Percentiles rank a stretch among this genome's conserved stretches.
Conservation (phyloP, 2,329 filamentous ascomycete genomes). For the Paracorniculantispora psalliotae region DNA sequence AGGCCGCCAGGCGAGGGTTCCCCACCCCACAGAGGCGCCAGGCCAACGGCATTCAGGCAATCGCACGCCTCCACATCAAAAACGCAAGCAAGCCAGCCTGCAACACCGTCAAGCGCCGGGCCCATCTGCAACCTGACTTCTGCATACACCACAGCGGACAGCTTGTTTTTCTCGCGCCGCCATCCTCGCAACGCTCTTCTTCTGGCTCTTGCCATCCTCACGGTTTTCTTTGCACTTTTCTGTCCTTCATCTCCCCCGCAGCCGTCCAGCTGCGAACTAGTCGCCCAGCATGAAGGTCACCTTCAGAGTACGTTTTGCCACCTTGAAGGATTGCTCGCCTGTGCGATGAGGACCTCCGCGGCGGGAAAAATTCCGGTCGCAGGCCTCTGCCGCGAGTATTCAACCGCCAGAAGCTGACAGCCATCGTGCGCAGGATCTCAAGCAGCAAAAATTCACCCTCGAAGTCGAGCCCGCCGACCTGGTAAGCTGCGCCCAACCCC, state of each 20-base stretch:
- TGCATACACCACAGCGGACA: neutral
- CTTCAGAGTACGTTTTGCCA: conserved; percentile 49
- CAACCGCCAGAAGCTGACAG: neutral
- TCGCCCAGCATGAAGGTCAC: conserved; percentile 63
- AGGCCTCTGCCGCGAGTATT: neutral
- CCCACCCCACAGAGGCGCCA: conserved; percentile 8
- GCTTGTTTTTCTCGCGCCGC: neutral
- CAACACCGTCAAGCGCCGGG: conserved; percentile 5
- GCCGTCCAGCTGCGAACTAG: conserved; percentile 26
- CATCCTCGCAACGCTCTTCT: conserved; percentile 14
- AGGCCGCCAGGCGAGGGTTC: neutral
- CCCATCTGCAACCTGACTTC: neutral
- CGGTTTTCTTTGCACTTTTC: neutral
- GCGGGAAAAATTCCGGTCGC: neutral
- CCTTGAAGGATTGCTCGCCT: neutral
- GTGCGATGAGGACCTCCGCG: neutral
- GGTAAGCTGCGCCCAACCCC: conserved; percentile 56
- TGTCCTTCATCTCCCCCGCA: conserved; percentile 5
- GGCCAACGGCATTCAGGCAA: conserved; percentile 9
- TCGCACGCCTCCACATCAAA: conserved; percentile 13
- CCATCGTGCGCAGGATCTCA: conserved; percentile 67
- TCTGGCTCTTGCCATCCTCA: neutral
- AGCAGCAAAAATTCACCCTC: conserved; percentile 97
- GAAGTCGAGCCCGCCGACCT: conserved; percentile 90
- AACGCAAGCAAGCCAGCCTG: conserved; percentile 2